phyloP scores from a whole-genome alignment of 148 eudicot genomes.

The Rhododendron ovatum region DNA sequence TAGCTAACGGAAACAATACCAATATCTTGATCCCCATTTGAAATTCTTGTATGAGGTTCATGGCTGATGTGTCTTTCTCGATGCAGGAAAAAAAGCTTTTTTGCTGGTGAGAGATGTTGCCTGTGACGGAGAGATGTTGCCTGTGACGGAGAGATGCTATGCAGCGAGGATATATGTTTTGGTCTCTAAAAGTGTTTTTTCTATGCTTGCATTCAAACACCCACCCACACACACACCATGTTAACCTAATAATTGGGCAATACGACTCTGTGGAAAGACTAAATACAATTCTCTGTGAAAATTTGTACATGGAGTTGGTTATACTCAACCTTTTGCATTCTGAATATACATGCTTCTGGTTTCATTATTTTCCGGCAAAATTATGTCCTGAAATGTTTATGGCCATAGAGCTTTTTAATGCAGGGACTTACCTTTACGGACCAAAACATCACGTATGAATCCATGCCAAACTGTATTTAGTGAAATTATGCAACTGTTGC shows the following conservation, averaged over 20 bases:
- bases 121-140: slow-evolving; percentile 15
- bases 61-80: slow-evolving; percentile 18
- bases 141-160: slow-evolving; percentile 11
- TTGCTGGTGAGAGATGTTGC: slow-evolving; percentile 47
- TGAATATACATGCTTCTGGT: neutral
- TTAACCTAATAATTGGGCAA: neutral
- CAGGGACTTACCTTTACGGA: neutral
- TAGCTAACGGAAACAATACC: neutral
- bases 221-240: neutral
- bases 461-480: neutral
- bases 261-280: neutral
- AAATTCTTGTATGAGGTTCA: neutral
- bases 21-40: neutral
- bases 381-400: neutral
- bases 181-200: neutral
- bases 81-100: slow-evolving; percentile 58
- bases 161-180: neutral
- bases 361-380: neutral
- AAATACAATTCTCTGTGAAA: neutral
- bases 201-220: neutral
- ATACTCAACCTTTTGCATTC: neutral
- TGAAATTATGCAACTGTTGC: neutral
- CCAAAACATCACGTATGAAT: neutral
- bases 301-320: neutral
- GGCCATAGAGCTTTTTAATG: neutral